These are phyloP conservation scores for Tricladium varicosporioides DNA, from an alignment of 2,329 filamentous ascomycete genomes.

Conservation along the genomic window DNA sequence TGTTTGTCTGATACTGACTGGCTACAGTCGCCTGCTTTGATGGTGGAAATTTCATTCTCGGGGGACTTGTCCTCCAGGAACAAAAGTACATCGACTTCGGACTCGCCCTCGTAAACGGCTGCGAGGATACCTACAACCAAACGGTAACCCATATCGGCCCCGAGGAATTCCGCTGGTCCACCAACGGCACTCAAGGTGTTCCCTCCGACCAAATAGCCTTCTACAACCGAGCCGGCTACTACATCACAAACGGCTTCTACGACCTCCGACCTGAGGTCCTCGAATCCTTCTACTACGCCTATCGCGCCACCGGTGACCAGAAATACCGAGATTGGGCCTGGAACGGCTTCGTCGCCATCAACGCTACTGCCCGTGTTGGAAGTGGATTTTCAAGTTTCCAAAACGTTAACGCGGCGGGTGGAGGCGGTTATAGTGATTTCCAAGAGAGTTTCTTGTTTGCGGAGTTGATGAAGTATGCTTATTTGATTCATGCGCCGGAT, in stretches of 20 bases:
- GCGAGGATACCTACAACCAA: constrained; percentile 68
- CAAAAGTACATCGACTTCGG: constrained; percentile 72
- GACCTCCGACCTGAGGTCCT: constrained; percentile 77
- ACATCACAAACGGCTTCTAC: constrained; percentile 60
- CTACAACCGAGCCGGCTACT: constrained; percentile 69
- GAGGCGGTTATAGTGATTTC: constrained; percentile 63
- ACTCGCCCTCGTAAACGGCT: constrained; percentile 67
- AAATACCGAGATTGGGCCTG: constrained; percentile 85
- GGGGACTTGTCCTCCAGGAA: constrained; percentile 65
- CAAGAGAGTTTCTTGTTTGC: constrained; percentile 90
- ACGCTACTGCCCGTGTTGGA: constrained; percentile 57
- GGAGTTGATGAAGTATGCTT: constrained; percentile 83
- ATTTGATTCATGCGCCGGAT: constrained; percentile 53
- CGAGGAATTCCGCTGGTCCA: constrained; percentile 65
- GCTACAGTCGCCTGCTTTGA: constrained; percentile 71
- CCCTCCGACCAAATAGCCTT: constrained; percentile 53
- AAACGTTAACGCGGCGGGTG: constrained; percentile 62
- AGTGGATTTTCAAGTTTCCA: constrained; percentile 65
- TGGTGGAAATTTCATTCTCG: constrained; percentile 82
- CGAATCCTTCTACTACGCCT: constrained; percentile 85
- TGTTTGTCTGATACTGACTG: too few species aligned
- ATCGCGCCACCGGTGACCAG: constrained; percentile 69
- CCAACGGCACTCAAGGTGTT: constrained; percentile 35
- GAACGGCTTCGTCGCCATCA: constrained; percentile 71
- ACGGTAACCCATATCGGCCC: constrained; percentile 76